phyloP scores from a whole-genome alignment of 257 asterid genomes.

The Nicotiana tabacum region DNA sequence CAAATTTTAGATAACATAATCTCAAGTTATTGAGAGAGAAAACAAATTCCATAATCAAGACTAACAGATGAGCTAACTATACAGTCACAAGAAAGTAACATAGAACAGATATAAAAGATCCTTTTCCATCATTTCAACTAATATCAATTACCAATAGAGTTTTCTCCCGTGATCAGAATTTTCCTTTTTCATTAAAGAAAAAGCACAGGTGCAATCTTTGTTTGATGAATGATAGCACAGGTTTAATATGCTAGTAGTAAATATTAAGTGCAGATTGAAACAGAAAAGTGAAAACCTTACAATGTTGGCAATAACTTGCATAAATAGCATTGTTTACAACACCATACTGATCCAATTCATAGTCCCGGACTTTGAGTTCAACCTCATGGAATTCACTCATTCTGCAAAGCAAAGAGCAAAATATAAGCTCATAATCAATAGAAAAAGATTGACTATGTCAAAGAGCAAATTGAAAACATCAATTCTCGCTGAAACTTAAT shows the following conservation, averaged over 20 bases:
- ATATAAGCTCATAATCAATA: neutral
- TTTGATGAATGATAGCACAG: neutral
- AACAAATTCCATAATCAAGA: neutral
- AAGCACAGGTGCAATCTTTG: neutral
- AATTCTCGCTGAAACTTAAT: neutral
- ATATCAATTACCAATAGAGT: neutral
- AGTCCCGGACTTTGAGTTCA: slow-evolving; percentile 85
- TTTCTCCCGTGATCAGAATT: neutral
- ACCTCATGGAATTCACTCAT: slow-evolving; percentile 62
- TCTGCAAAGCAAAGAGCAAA: slow-evolving; percentile 32
- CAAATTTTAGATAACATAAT: neutral
- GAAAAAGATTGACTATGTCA: neutral
- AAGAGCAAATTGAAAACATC: neutral
- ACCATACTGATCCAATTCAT: slow-evolving; percentile 89
- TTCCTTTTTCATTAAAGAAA: neutral
- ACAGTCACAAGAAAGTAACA: neutral
- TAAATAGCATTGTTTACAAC: slow-evolving; percentile 86
- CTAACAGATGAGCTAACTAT: neutral
- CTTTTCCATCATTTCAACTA: neutral
- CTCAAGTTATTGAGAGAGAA: neutral
- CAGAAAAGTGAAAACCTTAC: slow-evolving; percentile 35
- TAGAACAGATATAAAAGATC: neutral
- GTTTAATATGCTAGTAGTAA: neutral
- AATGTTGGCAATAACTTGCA: slow-evolving; percentile 90
- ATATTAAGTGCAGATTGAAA: neutral